Conservation (phyloP, 2,329 filamentous ascomycete species). For the Arthrobotrys musiformis region DNA sequence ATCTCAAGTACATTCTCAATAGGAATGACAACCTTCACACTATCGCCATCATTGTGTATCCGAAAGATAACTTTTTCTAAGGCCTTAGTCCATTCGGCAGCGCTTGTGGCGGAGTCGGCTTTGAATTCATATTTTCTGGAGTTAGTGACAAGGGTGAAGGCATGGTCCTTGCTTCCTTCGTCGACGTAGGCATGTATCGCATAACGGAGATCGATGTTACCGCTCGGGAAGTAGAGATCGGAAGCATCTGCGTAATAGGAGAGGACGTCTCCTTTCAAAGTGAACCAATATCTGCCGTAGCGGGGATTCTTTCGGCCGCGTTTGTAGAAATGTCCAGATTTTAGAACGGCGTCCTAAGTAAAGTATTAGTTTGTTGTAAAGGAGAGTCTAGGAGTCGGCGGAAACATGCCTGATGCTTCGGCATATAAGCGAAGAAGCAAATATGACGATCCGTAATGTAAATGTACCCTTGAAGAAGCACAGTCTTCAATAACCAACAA, state of each 20-base stretch:
- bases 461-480: conserved; percentile 91
- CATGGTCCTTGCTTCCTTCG: conserved; percentile 76
- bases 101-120: conserved; percentile 86
- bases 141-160: conserved; percentile 84
- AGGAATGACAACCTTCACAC: conserved; percentile 92
- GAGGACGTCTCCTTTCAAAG: conserved; percentile 88
- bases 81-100: conserved; percentile 95
- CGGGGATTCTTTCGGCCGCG: conserved; percentile 86
- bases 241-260: conserved; percentile 87
- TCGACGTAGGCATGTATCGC: conserved; percentile 84
- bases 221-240: conserved; percentile 89
- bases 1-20: conserved; percentile 90
- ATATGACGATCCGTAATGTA: conserved; percentile 94
- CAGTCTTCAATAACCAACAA: conserved; percentile 91
- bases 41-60: conserved; percentile 94
- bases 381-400: background rate
- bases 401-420: conserved; percentile 80
- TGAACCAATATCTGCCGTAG: conserved; percentile 92
- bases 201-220: conserved; percentile 91
- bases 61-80: conserved; percentile 95
- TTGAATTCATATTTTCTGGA: conserved; percentile 86
- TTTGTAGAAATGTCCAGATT: conserved; percentile 89
- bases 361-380: conserved; percentile 55
- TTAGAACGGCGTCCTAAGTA: conserved; percentile 75
- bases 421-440: conserved; percentile 97